A percentile compares a stretch with the other conserved stretches of the same genome.
Conservation (phyloP, 768 basidiomycete species). For the Amylocystis lapponica region DNA sequence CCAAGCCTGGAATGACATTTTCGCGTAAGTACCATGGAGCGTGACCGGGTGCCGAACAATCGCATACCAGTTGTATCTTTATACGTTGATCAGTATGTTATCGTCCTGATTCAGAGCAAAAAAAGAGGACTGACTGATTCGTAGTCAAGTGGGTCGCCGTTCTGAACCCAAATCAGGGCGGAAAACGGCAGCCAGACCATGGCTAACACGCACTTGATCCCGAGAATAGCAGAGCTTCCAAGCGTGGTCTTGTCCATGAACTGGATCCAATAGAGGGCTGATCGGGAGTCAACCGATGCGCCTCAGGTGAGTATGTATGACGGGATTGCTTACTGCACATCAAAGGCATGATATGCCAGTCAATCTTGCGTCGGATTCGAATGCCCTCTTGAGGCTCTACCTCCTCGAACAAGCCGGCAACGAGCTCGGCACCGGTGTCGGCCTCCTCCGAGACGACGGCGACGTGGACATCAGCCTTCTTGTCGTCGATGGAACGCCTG, state of each 20-base stretch:
- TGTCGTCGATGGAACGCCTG: conserved; percentile 21
- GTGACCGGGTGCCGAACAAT: background rate
- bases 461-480: conserved; percentile 23
- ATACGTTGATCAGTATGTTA: background rate
- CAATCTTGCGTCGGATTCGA: conserved; percentile 58
- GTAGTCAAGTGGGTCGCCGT: conserved; percentile 56
- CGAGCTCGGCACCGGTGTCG: conserved; percentile 57
- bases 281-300: background rate
- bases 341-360: conserved; percentile 59
- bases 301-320: conserved; percentile 10
- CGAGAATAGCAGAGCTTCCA: conserved; percentile 62
- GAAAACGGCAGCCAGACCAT: background rate
- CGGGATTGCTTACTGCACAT: conserved; percentile 62
- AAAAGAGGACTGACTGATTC: conserved; percentile 43
- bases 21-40: background rate
- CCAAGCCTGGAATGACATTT: conserved; percentile 48
- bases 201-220: conserved; percentile 46
- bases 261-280: conserved; percentile 48
- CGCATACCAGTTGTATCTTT: conserved; percentile 60
- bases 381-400: conserved; percentile 47
- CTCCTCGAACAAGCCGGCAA: conserved; percentile 35
- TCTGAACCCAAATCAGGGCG: conserved; percentile 27
- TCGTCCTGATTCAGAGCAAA: background rate
- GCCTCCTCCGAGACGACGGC: conserved; percentile 43
- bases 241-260: conserved; percentile 76